Conservation (phyloP, 768 basidiomycete species). For the Harrya chromipes region DNA sequence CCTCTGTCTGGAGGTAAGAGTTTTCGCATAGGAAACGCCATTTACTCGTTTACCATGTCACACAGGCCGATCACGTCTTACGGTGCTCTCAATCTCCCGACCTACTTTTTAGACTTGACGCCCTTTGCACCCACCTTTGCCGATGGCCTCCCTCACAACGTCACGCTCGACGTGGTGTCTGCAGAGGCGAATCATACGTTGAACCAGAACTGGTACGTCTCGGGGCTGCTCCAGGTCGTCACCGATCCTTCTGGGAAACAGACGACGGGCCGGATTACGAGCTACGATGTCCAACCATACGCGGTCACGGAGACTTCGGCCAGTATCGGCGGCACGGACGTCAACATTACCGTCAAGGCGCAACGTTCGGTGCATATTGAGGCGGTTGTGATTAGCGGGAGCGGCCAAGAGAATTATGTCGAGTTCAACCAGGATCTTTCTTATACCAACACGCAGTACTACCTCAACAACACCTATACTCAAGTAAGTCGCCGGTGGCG, state of each 20-base stretch:
- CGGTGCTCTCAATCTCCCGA: constrained; percentile 73
- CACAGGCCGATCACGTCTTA: constrained; percentile 70
- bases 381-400: constrained; percentile 58
- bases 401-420: constrained; percentile 53
- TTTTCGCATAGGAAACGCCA: not conserved
- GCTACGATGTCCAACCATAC: constrained; percentile 55
- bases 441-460: constrained; percentile 64
- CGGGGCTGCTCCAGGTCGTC: constrained; percentile 63
- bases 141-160: constrained; percentile 64
- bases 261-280: constrained; percentile 66
- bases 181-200: constrained; percentile 64
- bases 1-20: constrained; percentile 61
- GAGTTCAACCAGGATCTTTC: constrained; percentile 58
- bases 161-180: constrained; percentile 72
- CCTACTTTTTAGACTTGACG: constrained; percentile 74
- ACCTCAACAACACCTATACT: constrained; percentile 43
- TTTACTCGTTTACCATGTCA: not conserved
- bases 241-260: constrained; percentile 59
- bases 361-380: constrained; percentile 57
- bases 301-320: constrained; percentile 49
- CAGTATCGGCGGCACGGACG: constrained; percentile 41
- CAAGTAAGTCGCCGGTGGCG: constrained; percentile 32
- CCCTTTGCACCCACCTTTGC: constrained; percentile 71
- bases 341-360: constrained; percentile 62
- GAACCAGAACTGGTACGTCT: constrained; percentile 76